Evolutionary conservation across 192 early-diverging fungal species (phyloP).

Genomic region (Coemansia sp.): DNA sequence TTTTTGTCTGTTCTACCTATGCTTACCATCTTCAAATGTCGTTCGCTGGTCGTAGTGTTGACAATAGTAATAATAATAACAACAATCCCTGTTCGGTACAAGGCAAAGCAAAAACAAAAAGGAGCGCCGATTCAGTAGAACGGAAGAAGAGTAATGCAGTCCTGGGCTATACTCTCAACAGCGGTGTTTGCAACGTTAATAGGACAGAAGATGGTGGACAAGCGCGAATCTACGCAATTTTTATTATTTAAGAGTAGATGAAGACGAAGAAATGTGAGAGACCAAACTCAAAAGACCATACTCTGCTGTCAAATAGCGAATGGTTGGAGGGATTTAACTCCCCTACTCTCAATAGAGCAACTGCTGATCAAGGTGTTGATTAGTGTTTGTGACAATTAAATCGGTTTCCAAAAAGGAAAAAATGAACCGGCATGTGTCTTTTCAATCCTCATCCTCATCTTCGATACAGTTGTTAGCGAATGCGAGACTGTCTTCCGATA

Average conservation of each 20-base stretch:
- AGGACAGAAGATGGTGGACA: background rate
- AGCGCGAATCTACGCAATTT: background rate
- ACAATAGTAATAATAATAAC: background rate
- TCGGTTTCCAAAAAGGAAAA: too few species aligned
- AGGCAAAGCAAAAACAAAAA: background rate
- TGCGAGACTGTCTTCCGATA: constrained; percentile 29
- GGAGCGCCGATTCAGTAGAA: background rate
- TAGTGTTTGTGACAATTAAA: background rate
- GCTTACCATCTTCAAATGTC: constrained; percentile 1
- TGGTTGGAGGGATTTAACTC: background rate
- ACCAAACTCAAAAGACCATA: background rate
- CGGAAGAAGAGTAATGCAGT: background rate
- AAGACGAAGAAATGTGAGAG: background rate
- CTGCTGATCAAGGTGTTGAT: background rate
- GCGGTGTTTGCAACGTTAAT: background rate
- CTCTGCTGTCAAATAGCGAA: background rate
- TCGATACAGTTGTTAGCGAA: too few species aligned
- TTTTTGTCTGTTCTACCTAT: background rate
- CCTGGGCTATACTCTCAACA: background rate
- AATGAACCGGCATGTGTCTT: too few species aligned
- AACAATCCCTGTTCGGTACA: background rate
- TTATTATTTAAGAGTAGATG: constrained; percentile 1
- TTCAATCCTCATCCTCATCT: too few species aligned
- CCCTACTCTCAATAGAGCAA: background rate
- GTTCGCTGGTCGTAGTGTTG: background rate